Evolutionary conservation across 768 basidiomycete species (phyloP).

Genomic region (Boletus edulis): DNA sequence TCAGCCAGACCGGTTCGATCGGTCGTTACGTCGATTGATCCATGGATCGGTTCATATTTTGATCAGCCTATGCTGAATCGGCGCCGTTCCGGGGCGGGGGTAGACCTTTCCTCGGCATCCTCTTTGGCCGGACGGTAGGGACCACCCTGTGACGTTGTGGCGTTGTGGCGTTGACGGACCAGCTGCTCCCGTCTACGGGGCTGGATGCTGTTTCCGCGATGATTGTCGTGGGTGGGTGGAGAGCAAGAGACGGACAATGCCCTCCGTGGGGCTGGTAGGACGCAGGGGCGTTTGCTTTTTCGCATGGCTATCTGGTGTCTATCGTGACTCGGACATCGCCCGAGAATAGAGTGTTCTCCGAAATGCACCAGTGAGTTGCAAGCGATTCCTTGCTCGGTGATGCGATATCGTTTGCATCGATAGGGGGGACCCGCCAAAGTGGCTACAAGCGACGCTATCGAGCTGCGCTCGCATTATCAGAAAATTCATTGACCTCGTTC

Average conservation of each 20-base stretch:
- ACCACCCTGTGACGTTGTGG: no score
- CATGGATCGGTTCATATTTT: conserved; percentile 1
- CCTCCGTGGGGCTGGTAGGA: background rate
- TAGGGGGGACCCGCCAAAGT: no score
- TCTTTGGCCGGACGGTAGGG: background rate
- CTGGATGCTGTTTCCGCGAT: background rate
- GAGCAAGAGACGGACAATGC: background rate
- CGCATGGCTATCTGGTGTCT: background rate
- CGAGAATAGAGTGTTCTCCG: no score
- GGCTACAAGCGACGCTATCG: no score
- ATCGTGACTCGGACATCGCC: no score
- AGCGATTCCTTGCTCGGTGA: no score
- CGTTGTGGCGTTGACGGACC: background rate
- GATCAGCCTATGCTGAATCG: no score
- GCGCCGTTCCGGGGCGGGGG: background rate
- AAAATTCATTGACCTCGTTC: no score
- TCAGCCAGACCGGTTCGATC: background rate
- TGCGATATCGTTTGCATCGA: no score
- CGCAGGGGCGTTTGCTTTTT: no score
- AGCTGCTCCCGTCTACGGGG: background rate
- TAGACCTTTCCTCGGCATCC: background rate
- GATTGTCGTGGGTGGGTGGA: background rate
- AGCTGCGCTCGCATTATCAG: no score
- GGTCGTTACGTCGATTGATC: background rate
- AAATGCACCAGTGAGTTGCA: no score